phyloP scores from a whole-genome alignment of 176 grass and related monocot species.

The Lolium multiflorum region DNA sequence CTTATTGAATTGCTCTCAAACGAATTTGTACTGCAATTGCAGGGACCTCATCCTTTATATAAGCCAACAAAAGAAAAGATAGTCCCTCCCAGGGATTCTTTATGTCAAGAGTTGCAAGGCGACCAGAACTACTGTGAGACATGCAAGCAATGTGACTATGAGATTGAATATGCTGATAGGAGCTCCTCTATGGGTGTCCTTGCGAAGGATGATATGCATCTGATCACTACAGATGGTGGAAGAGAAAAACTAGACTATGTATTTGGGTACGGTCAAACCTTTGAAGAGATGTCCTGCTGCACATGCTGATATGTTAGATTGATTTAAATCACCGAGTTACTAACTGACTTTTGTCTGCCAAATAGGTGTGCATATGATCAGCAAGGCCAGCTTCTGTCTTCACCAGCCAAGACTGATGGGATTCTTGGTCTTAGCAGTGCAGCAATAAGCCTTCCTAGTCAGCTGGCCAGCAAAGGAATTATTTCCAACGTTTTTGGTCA shows the following conservation, averaged over 20 bases:
- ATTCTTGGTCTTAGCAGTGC: slow-evolving; percentile 93
- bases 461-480: slow-evolving; percentile 81
- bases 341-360: not conserved
- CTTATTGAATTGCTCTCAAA: slow-evolving; percentile 1
- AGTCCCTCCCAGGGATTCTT: slow-evolving; percentile 70
- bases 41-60: slow-evolving; percentile 95
- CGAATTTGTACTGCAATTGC: not conserved
- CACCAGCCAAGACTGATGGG: slow-evolving; percentile 96
- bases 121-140: slow-evolving; percentile 84
- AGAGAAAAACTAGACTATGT: slow-evolving; percentile 83
- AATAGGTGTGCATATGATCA: slow-evolving; percentile 98
- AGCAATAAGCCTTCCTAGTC: slow-evolving; percentile 81
- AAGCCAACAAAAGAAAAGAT: slow-evolving; percentile 88
- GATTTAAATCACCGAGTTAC: slow-evolving; percentile 19
- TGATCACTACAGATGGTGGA: slow-evolving; percentile 66
- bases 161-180: slow-evolving; percentile 95
- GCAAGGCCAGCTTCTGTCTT: slow-evolving; percentile 89
- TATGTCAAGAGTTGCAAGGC: slow-evolving; percentile 89
- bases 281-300: slow-evolving; percentile 2
- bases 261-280: slow-evolving; percentile 71
- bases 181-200: slow-evolving; percentile 97
- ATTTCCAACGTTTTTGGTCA: slow-evolving; percentile 92
- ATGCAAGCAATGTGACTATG: slow-evolving; percentile 95
- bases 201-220: slow-evolving; percentile 87
- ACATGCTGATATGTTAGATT: slow-evolving; percentile 31